Percentiles rank a stretch among this genome's conserved stretches.
Evolutionary conservation across 192 early-diverging fungal genomes (phyloP).

Genomic region (Neocallimastix lanati): DNA sequence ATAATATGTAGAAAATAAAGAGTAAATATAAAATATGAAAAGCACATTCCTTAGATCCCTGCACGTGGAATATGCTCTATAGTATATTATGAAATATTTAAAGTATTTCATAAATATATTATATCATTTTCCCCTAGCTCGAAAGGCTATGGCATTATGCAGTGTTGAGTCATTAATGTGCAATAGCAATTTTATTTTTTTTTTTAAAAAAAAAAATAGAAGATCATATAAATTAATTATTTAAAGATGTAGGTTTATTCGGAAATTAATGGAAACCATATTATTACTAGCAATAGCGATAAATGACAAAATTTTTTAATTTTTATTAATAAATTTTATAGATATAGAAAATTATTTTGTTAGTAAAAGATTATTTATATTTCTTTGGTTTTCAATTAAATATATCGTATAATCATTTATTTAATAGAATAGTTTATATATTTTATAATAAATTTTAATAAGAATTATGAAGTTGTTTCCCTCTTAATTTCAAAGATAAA

Average conservation of each 20-base stretch:
- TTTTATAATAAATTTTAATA: background rate
- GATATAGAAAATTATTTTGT: background rate
- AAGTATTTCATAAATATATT: background rate
- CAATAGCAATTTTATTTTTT: background rate
- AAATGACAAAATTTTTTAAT: background rate
- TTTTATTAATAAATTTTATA: background rate
- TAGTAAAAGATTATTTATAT: background rate
- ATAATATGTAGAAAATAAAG: background rate
- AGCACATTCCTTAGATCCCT: background rate
- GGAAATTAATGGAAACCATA: background rate
- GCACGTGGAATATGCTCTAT: background rate
- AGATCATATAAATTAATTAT: background rate
- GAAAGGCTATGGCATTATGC: background rate
- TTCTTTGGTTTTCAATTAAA: background rate
- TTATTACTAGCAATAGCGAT: background rate
- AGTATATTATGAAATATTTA: background rate
- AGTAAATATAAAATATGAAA: background rate
- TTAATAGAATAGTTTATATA: background rate
- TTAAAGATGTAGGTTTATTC: background rate
- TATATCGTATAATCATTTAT: background rate
- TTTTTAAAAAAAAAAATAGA: too few species aligned
- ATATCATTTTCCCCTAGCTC: background rate
- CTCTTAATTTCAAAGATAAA: background rate
- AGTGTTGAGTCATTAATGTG: background rate
- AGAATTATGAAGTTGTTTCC: background rate